A percentile compares a stretch with the other conserved stretches of the same genome.
Evolutionary conservation across 805 yeast species (phyloP).

Genomic region (Wickerhamomyces bisporus): DNA sequence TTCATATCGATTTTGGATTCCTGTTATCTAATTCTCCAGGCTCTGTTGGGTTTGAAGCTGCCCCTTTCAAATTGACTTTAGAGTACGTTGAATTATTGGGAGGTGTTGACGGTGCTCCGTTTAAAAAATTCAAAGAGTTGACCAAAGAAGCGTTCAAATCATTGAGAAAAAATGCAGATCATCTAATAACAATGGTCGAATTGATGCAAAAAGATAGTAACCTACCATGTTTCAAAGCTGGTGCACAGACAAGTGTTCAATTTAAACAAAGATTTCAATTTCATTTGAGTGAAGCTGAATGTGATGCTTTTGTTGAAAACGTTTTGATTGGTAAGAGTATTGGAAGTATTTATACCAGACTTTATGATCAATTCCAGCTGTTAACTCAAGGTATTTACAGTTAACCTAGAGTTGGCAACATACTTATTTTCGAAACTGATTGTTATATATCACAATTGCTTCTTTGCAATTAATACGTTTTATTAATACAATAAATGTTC

Average conservation of each 20-base stretch:
- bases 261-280: slow-evolving; percentile 79
- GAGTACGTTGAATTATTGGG: slow-evolving; percentile 90
- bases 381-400: slow-evolving; percentile 92
- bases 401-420: no score
- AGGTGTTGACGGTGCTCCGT: slow-evolving; percentile 62
- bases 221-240: slow-evolving; percentile 88
- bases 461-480: no score
- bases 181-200: slow-evolving; percentile 77
- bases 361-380: slow-evolving; percentile 93
- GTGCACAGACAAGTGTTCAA: slow-evolving; percentile 75
- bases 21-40: slow-evolving; percentile 93
- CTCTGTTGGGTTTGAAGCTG: slow-evolving; percentile 94
- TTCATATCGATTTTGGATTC: slow-evolving; percentile 95
- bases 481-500: not conserved
- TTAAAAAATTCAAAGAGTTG: slow-evolving; percentile 51
- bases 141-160: slow-evolving; percentile 72
- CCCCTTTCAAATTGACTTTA: slow-evolving; percentile 87
- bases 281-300: slow-evolving; percentile 65
- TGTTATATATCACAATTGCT: no score
- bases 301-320: slow-evolving; percentile 74
- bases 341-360: slow-evolving; percentile 84
- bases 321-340: slow-evolving; percentile 72
- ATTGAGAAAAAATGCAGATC: slow-evolving; percentile 67
- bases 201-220: slow-evolving; percentile 89
- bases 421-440: no score